Base-by-base conservation (phyloP, 139 green algal genomes). In the Tetraselmis striata region DNA sequence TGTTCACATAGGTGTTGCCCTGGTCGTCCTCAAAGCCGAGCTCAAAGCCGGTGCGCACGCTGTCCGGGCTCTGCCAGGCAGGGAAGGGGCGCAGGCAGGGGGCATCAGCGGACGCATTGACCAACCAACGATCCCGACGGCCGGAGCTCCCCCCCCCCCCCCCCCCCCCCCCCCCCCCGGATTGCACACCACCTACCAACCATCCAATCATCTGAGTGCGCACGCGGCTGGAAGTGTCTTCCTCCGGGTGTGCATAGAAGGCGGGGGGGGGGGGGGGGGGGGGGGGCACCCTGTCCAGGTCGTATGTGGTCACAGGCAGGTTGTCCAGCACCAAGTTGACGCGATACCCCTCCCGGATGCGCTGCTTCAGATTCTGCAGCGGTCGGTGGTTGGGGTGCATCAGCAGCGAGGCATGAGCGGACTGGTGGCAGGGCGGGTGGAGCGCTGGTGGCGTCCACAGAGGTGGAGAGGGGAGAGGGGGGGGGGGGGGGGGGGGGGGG, bases 321-420 rank as follows among this genome's bases (percentile, higher is more conserved):
- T 98, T 98, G 89, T 99, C 96, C 84, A 99, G 88, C 45, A 98
- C 92, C 82, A 99, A 87, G 84, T 97, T 95, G 28, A 98, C 88
- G 0, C 92, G 85, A 85, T 99, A 99, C 76, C 95, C 80, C 24
- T 95, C 83, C 45, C 92, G 79, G 79, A 98, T 98, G 29, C 91
- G 89, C 24, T 89, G 78, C 80, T 88, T 84, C 1, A 96, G 78
- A 28, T 88, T 85, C 91, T 93, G 90, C 83, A 86, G 2, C 5
- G 1, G 24, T 0, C 23, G 28, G 75, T 78, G 23, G 76, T 58
- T 45, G 29, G 29, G 11, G 29, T 31, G 18, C n/a, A 5, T 77
- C n/a, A 26, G 29, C 18, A 77, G 28, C 5, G 74, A 28, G 1
- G 23, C 1, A 23, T 30, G 11, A 30, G 1, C 1, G 23, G 5